Evolutionary conservation across 352 stramenopile species (phyloP).

Genomic region (Pythium angustatum): DNA sequence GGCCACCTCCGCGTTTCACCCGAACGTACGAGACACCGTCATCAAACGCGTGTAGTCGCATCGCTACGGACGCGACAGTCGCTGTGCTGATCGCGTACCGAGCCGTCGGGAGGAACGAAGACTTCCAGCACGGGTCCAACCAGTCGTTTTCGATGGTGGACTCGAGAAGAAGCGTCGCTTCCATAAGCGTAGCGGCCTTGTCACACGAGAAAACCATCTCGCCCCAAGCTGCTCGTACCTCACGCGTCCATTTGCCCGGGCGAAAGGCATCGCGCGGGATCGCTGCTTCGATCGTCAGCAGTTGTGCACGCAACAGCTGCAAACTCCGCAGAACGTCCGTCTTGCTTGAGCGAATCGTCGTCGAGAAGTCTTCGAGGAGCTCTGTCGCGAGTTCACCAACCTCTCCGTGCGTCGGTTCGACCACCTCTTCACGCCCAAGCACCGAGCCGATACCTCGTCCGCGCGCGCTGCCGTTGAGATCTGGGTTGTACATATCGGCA

Average conservation of each 20-base stretch:
- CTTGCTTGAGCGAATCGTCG: constrained; percentile 54
- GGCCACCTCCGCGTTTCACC: constrained; percentile 50
- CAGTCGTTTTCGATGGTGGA: constrained; percentile 74
- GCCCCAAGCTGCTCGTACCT: constrained; percentile 70
- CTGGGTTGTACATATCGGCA: constrained; percentile 75
- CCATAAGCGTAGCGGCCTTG: constrained; percentile 45
- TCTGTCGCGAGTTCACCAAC: constrained; percentile 73
- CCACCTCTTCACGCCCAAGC: constrained; percentile 23
- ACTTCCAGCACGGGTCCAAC: constrained; percentile 77
- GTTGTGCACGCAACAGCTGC: constrained; percentile 58
- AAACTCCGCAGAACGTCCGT: constrained; percentile 41
- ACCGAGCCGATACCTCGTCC: constrained; percentile 18
- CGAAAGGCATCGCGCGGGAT: constrained; percentile 82
- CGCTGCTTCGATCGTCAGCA: constrained; percentile 71
- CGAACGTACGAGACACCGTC: constrained; percentile 75
- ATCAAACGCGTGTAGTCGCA: constrained; percentile 78
- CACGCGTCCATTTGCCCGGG: constrained; percentile 60
- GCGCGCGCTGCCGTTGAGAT: constrained; percentile 42
- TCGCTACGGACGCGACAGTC: constrained; percentile 71
- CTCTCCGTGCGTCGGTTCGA: constrained; percentile 67
- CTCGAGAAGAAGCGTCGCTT: constrained; percentile 75
- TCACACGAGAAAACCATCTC: constrained; percentile 73
- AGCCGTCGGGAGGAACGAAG: constrained; percentile 59
- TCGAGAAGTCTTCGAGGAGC: constrained; percentile 55
- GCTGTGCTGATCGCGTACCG: constrained; percentile 55